These are phyloP conservation scores for Trichoderma parareesei DNA, from an alignment of 495 filamentous ascomycete species.

Conservation along the genomic window DNA sequence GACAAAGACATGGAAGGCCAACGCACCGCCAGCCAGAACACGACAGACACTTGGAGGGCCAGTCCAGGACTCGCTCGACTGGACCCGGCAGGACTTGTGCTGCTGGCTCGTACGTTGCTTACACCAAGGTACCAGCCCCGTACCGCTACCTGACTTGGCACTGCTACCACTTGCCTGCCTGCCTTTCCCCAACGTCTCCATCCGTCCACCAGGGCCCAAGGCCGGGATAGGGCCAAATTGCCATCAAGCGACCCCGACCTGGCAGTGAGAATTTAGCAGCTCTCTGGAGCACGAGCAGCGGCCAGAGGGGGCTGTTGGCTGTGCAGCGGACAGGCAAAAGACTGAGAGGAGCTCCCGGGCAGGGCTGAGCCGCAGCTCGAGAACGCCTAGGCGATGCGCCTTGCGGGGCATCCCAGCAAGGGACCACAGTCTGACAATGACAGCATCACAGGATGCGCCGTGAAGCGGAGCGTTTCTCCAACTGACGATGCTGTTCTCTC, in stretches of 20 bases:
- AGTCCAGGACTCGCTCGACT: background rate
- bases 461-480: background rate
- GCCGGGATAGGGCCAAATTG: background rate
- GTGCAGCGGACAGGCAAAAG: background rate
- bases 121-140: no score
- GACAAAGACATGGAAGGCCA: no score
- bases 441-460: background rate
- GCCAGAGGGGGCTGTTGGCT: background rate
- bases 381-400: slow-evolving; percentile 7
- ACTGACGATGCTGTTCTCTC: no score
- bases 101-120: background rate
- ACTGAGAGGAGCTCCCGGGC: background rate
- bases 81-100: background rate
- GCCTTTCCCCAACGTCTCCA: background rate
- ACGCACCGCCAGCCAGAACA: no score
- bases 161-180: no score
- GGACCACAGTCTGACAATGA: background rate
- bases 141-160: no score
- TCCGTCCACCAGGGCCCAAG: background rate
- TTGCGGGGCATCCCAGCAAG: background rate
- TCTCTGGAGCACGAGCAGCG: background rate
- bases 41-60: no score
- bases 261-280: slow-evolving; percentile 7
- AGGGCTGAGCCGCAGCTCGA: slow-evolving; percentile 4
- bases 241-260: background rate